These are phyloP conservation scores for Paraconiothyrium brasiliense DNA, from an alignment of 2,329 filamentous ascomycete genomes.

Conservation along the genomic window DNA sequence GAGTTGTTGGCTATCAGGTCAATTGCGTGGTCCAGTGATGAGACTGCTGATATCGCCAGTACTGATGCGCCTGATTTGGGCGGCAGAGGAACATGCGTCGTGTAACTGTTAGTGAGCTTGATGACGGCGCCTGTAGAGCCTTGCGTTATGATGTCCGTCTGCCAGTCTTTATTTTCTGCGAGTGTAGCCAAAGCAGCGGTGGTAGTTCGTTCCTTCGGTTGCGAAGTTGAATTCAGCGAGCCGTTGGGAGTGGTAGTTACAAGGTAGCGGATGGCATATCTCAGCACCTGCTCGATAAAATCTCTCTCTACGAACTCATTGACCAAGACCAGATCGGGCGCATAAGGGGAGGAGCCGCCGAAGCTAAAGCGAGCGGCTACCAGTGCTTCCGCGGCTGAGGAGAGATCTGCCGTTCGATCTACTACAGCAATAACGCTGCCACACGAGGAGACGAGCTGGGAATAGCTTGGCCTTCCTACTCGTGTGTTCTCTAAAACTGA, in stretches of 20 bases:
- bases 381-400: slow-evolving; percentile 62
- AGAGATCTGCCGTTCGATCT: slow-evolving; percentile 67
- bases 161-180: slow-evolving; percentile 31
- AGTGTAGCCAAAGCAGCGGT: slow-evolving; percentile 22
- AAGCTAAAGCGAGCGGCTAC: slow-evolving; percentile 65
- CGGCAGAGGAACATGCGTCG: slow-evolving; percentile 21
- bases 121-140: slow-evolving; percentile 32
- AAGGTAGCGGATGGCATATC: slow-evolving; percentile 47
- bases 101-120: slow-evolving; percentile 36
- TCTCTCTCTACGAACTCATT: slow-evolving; percentile 68
- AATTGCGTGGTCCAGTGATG: slow-evolving; percentile 65
- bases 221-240: slow-evolving; percentile 8
- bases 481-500: slow-evolving; percentile 46
- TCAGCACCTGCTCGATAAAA: slow-evolving; percentile 62
- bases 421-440: slow-evolving; percentile 64
- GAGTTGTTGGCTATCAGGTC: slow-evolving; percentile 53
- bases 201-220: slow-evolving; percentile 24
- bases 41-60: slow-evolving; percentile 59
- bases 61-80: slow-evolving; percentile 54
- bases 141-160: slow-evolving; percentile 32
- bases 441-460: slow-evolving; percentile 48
- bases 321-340: slow-evolving; percentile 70
- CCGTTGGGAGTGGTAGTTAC: slow-evolving; percentile 15
- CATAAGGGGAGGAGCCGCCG: slow-evolving; percentile 66
- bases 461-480: slow-evolving; percentile 23